These are phyloP conservation scores for Plasmodium cynomolgi DNA, from an alignment of 169 alveolate species.

Conservation along the genomic window DNA sequence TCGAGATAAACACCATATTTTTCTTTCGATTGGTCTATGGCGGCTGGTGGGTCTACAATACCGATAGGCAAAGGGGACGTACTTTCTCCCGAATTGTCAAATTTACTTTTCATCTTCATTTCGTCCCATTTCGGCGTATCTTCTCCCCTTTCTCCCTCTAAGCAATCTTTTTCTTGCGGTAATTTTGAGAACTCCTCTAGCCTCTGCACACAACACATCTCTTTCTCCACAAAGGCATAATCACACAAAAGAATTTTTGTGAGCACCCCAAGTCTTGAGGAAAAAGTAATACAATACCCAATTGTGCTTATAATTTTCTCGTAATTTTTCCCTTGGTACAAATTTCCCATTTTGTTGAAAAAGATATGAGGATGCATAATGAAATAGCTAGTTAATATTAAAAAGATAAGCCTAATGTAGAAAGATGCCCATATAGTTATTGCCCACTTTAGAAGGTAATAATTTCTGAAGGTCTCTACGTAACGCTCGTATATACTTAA, in stretches of 20 bases:
- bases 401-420: slow-evolving; percentile 19
- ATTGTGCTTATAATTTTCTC: slow-evolving; percentile 18
- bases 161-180: background rate
- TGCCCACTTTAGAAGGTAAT: slow-evolving; percentile 4
- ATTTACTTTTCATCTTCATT: background rate
- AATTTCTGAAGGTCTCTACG: slow-evolving; percentile 16
- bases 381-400: slow-evolving; percentile 49
- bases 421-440: slow-evolving; percentile 67
- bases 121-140: background rate
- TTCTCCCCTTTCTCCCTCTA: slow-evolving; percentile 7
- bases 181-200: slow-evolving; percentile 45
- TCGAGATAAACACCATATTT: slow-evolving; percentile 56
- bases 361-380: slow-evolving; percentile 35
- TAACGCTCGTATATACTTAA: slow-evolving; percentile 11
- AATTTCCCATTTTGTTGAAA: background rate
- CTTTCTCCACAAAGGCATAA: slow-evolving; percentile 63
- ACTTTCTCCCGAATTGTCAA: background rate
- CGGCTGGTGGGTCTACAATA: background rate
- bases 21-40: slow-evolving; percentile 23
- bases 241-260: slow-evolving; percentile 40
- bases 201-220: slow-evolving; percentile 76
- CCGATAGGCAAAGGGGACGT: background rate
- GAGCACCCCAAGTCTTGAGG: slow-evolving; percentile 32
- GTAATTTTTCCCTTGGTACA: slow-evolving; percentile 4
- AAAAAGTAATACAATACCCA: slow-evolving; percentile 52